Evolutionary conservation across 75 land plant genomes (phyloP), one percentile per base, ranked within the genome.

Genomic region (Cupressus sempervirens): DNA sequence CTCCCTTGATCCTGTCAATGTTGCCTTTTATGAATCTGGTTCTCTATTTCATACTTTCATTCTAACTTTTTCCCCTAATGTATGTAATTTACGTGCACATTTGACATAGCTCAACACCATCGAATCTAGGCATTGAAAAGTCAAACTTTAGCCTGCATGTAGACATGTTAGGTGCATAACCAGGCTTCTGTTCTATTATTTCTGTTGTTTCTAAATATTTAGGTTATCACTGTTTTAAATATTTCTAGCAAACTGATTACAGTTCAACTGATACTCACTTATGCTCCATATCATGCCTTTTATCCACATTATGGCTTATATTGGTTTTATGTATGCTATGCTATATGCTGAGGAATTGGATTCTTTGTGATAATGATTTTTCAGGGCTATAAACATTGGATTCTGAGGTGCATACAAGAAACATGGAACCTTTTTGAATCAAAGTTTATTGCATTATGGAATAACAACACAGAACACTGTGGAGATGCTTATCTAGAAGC

Each of bases 401-500:
- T 98, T 53, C 85, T 98, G 86, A 89, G 80, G 82, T 90, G 93
- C 36, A 86, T 95, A 83, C 90, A 83, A 75, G 94, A 93, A 13
- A 93, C 97, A 70, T 98, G 99, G 99, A 93, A 83, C 76, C 92
- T 93, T 14, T 98, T 98, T 84, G 73, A 89, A 40, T 72, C 82
- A 35, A 98, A 93, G 83, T 98, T 98, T 81, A 65, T 87, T 76
- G 82, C 88, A 14, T 90, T 94, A 40, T 98, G 99, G 99, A 87
- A 92, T 62, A 83, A 90, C 80, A 86, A 90, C 88, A 92, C 89
- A 86, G 91, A 93, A 83, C 90, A 91, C 16, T 34, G 86, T 82
- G 99, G 99, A 32, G 99, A 98, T 85, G 99, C 99, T 45, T 98
- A 94, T 85, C 95, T 90, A 83, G 82, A 88, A 16, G 90, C 40